A percentile compares a stretch with the other conserved stretches of the same genome.
Evolutionary conservation across 352 stramenopile genomes (phyloP).

Genomic region (Globisporangium barbulae): DNA sequence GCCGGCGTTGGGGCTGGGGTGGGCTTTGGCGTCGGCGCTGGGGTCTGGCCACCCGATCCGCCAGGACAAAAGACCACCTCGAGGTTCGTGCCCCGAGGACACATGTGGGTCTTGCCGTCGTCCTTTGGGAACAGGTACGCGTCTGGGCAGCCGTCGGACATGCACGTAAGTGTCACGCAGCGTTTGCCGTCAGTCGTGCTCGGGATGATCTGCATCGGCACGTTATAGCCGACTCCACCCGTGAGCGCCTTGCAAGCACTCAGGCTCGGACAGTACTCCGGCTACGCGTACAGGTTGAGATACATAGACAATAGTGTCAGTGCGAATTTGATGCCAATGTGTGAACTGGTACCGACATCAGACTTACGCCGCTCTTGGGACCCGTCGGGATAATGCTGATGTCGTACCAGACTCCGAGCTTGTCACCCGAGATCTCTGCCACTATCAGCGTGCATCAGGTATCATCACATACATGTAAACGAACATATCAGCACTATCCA

Average conservation of each 20-base stretch:
- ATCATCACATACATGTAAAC: constrained; percentile 13
- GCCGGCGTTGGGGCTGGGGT: constrained; percentile 21
- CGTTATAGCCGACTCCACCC: constrained; percentile 60
- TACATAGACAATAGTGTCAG: not conserved
- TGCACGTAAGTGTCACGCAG: constrained; percentile 52
- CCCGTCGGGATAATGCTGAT: constrained; percentile 79
- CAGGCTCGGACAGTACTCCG: constrained; percentile 46
- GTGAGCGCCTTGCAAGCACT: constrained; percentile 53
- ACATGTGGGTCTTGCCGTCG: constrained; percentile 69
- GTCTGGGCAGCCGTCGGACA: constrained; percentile 48
- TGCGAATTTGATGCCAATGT: not conserved
- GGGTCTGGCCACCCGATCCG: constrained; percentile 27
- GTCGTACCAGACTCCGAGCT: constrained; percentile 47
- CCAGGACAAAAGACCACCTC: constrained; percentile 58
- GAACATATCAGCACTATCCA: constrained; percentile 7
- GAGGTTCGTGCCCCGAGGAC: constrained; percentile 38
- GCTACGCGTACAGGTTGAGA: constrained; percentile 19
- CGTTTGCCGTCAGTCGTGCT: constrained; percentile 27
- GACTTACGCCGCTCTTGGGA: not conserved
- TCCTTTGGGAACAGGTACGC: constrained; percentile 69
- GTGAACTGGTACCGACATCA: not conserved
- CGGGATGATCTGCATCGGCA: constrained; percentile 59
- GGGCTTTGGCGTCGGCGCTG: constrained; percentile 16
- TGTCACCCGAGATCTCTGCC: constrained; percentile 54
- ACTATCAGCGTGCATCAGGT: constrained; percentile 25